Percentiles rank a stretch among this genome's conserved stretches.
phyloP scores from a whole-genome alignment of 371 early-diverging fungal species.

The Mortierella sp. region DNA sequence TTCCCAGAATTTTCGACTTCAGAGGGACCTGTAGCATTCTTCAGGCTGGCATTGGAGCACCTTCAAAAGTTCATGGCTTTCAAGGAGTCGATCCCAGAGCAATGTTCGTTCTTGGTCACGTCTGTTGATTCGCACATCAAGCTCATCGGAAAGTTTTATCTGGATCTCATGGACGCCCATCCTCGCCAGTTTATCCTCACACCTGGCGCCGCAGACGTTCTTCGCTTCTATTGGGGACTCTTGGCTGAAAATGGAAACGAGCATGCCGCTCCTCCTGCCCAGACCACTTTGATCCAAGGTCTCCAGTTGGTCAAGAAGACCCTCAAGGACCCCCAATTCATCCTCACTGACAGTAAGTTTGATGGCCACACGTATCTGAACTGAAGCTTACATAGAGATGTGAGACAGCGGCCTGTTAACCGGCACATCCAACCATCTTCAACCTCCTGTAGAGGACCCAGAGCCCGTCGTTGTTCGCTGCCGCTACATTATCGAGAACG shows the following conservation, averaged over 20 bases:
- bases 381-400: not conserved
- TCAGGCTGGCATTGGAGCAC: slow-evolving; percentile 66
- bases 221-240: slow-evolving; percentile 85
- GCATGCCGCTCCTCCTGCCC: slow-evolving; percentile 36
- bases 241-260: slow-evolving; percentile 57
- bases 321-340: slow-evolving; percentile 70
- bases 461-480: slow-evolving; percentile 69
- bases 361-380: not conserved
- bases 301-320: slow-evolving; percentile 78
- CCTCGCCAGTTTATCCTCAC: slow-evolving; percentile 80
- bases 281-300: slow-evolving; percentile 75
- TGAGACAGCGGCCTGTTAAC: not conserved
- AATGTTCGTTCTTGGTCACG: slow-evolving; percentile 55
- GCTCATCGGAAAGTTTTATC: slow-evolving; percentile 88
- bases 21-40: slow-evolving; percentile 72
- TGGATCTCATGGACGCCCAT: slow-evolving; percentile 79
- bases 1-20: slow-evolving; percentile 75
- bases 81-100: slow-evolving; percentile 57
- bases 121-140: slow-evolving; percentile 69
- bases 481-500: slow-evolving; percentile 68
- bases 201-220: slow-evolving; percentile 75
- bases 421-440: not conserved
- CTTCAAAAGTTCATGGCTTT: slow-evolving; percentile 70
- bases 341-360: slow-evolving; percentile 50
- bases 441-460: slow-evolving; percentile 61